Evolutionary conservation across 352 stramenopile species (phyloP), one percentile per base, ranked within the genome.

Genomic region (Phytophthora tubulina): DNA sequence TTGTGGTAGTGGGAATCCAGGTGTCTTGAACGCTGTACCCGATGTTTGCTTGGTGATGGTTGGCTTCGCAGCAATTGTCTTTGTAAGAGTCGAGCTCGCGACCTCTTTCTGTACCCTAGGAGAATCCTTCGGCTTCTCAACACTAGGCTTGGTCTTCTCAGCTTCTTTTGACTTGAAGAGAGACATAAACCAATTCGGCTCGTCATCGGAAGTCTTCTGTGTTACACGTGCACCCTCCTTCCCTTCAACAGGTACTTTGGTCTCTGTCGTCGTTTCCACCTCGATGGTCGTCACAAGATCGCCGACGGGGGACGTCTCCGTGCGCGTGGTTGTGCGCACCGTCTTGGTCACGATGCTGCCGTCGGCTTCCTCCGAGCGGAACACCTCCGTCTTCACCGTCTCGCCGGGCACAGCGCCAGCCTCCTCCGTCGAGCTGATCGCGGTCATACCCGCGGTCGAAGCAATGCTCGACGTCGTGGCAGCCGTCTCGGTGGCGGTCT

Each of bases 301-400:
- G 11, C 63, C 63, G 10, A 46, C 45, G 30, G 63, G 14, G 21
- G 44, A 59, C 44, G 53, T 71, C 63, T 64, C 54, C 33, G 62
- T 70, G 33, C 63, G 54, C 14, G 63, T 70, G 15, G 59, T 73
- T 15, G 67, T 74, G 67, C 67, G 67, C 10, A 75, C 60, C 32
- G 67, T 75, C 48, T 75, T 75, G 60, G 60, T 75, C 46, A 70
- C 53, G 46, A 75, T 66, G 41, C 60, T 66, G 60, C 60, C 63
- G 45, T 71, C 63, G n/a, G 63, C 45, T 51, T 64, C 38, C 38
- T 71, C 46, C 21, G 63, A 71, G 45, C 54, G 63, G 55, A 63
- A 67, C 50, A 72, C 49, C 54, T 71, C 63, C 48, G 53, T 71
- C 55, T 64, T 71, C 36, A 71, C 63, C 41, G 63, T 62, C 53